These are phyloP conservation scores for Nakazawaea ambrosiae DNA, from an alignment of 805 yeast genomes.

Conservation along the genomic window DNA sequence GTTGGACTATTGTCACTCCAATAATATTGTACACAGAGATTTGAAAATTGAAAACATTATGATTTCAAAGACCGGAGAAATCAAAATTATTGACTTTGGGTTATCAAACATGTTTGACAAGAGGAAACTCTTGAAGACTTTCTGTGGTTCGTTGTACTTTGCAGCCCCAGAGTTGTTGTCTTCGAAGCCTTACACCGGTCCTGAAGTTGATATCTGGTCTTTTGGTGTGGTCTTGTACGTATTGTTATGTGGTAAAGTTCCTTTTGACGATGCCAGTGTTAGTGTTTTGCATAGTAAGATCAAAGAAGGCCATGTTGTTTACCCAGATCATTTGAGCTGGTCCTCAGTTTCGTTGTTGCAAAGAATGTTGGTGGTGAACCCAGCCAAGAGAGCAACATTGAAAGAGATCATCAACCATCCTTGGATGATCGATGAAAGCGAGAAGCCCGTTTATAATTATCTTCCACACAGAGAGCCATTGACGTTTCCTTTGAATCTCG, in stretches of 20 bases:
- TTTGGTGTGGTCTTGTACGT: constrained; percentile 96
- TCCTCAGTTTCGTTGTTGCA: constrained; percentile 77
- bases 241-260: constrained; percentile 94
- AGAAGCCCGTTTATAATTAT: constrained; percentile 52
- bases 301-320: constrained; percentile 86
- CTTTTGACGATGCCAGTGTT: constrained; percentile 93
- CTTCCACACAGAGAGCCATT: constrained; percentile 78
- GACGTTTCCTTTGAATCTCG: constrained; percentile 56
- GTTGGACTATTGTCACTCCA: constrained; percentile 85
- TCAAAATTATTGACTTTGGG: constrained; percentile 95
- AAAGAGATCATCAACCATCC: constrained; percentile 81
- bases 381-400: constrained; percentile 69
- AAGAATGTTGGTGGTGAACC: constrained; percentile 90
- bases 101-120: constrained; percentile 79
- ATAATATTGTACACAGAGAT: constrained; percentile 95
- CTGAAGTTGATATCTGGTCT: constrained; percentile 98
- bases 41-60: constrained; percentile 93
- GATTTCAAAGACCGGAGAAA: constrained; percentile 89
- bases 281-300: constrained; percentile 89
- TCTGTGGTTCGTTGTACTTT: constrained; percentile 94
- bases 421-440: constrained; percentile 91
- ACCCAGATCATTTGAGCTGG: constrained; percentile 72
- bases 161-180: constrained; percentile 96
- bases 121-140: constrained; percentile 72
- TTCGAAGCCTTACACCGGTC: constrained; percentile 91